Conservation (phyloP, 495 filamentous ascomycete species). For the Hypomontagnella submonticulosa region DNA sequence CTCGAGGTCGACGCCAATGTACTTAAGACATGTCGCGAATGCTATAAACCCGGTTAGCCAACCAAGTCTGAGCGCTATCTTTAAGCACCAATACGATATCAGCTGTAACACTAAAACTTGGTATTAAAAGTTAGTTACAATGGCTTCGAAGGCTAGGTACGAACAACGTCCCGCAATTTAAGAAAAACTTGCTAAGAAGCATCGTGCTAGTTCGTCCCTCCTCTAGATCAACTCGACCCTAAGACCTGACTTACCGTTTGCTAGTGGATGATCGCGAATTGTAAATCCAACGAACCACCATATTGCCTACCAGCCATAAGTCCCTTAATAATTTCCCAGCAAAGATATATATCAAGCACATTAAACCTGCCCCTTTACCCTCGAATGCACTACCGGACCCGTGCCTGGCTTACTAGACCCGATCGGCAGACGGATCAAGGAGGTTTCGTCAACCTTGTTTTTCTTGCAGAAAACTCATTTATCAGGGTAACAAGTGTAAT, state of each 20-base stretch:
- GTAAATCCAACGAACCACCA: not conserved
- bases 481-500: conserved; percentile 14
- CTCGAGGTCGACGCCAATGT: conserved; percentile 16
- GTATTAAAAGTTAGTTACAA: conserved; percentile 1
- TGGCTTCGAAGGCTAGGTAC: conserved; percentile 4
- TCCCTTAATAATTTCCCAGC: conserved; percentile 2
- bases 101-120: conserved; percentile 22
- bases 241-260: not conserved
- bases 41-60: conserved; percentile 29
- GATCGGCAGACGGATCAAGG: conserved; percentile 3
- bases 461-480: conserved; percentile 24
- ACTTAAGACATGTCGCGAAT: conserved; percentile 15
- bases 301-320: not conserved
- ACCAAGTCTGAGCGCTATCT: conserved; percentile 8
- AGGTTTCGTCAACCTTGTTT: conserved; percentile 13
- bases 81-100: not conserved
- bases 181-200: not conserved
- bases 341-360: not conserved
- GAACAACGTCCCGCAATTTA: not conserved
- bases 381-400: not conserved
- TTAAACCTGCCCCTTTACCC: not conserved
- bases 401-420: conserved; percentile 4
- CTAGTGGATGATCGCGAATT: not conserved
- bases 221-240: not conserved
- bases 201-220: not conserved